These are phyloP conservation scores for Venturia oleaginea DNA, from an alignment of 2,329 filamentous ascomycete genomes.

Conservation along the genomic window DNA sequence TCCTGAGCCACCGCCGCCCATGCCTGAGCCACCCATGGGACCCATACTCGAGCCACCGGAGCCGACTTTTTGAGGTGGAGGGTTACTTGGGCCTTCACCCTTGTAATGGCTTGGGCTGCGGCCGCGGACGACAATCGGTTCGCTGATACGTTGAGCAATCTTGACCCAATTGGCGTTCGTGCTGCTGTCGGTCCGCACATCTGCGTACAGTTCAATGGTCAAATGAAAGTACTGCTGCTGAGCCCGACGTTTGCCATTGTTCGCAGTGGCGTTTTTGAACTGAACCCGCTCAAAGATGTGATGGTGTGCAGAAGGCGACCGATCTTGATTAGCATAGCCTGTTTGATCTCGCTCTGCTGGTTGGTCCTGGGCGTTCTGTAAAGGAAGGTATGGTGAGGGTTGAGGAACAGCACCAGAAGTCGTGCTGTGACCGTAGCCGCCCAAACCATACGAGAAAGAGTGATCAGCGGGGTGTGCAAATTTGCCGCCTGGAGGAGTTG, in stretches of 20 bases:
- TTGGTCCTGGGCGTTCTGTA: conserved; percentile 26
- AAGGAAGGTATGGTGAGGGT: conserved; percentile 29
- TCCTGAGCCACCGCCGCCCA: conserved; percentile 9
- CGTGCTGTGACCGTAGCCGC: conserved; percentile 20
- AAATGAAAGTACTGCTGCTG: conserved; percentile 90
- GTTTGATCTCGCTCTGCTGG: conserved; percentile 20
- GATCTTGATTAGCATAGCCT: conserved; percentile 15
- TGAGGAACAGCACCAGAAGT: neutral
- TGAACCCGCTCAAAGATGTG: conserved; percentile 80
- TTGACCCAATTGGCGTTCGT: conserved; percentile 53
- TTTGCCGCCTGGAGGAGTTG: conserved; percentile 47
- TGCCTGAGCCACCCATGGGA: conserved; percentile 45
- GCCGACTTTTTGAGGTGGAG: conserved; percentile 29
- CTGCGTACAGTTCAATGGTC: conserved; percentile 73
- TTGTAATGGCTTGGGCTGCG: conserved; percentile 75
- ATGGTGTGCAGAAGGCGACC: conserved; percentile 29
- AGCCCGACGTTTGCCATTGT: conserved; percentile 83
- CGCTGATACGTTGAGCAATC: conserved; percentile 62
- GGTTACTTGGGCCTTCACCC: conserved; percentile 47
- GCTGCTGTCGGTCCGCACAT: conserved; percentile 43
- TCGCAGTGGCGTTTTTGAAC: conserved; percentile 88
- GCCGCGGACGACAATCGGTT: conserved; percentile 79
- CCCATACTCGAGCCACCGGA: conserved; percentile 46
- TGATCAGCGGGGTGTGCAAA: conserved; percentile 21
- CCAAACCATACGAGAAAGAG: conserved; percentile 30